Conservation (phyloP, 1,284 basidiomycete genomes). For the Ganoderma leucocontextum region DNA sequence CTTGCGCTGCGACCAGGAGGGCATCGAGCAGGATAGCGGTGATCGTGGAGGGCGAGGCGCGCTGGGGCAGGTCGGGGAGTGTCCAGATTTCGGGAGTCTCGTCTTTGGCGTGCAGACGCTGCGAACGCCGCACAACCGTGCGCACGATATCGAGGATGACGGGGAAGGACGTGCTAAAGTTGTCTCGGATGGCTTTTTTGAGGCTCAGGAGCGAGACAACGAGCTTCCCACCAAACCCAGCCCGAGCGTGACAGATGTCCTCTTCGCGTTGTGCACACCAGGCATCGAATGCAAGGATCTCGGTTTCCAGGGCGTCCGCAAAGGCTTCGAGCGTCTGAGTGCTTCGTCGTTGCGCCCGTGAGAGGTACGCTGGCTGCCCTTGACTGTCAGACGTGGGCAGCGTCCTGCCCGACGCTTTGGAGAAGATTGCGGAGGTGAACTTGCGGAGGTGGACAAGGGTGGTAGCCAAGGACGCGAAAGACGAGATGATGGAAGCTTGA, state of each 20-base stretch:
- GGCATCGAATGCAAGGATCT: constrained; percentile 63
- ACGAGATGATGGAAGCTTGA: constrained; percentile 67
- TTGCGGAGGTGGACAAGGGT: constrained; percentile 66
- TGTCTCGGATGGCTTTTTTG: constrained; percentile 63
- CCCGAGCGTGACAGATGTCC: constrained; percentile 62
- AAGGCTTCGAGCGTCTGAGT: constrained; percentile 83
- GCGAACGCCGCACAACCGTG: constrained; percentile 38
- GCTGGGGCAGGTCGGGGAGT: constrained; percentile 49
- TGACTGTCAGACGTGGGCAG: constrained; percentile 9
- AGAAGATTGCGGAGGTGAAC: constrained; percentile 59
- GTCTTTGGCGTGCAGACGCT: constrained; percentile 40
- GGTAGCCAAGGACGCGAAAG: constrained; percentile 64
- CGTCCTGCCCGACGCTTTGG: constrained; percentile 35
- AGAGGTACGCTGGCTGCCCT: constrained; percentile 26
- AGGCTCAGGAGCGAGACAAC: constrained; percentile 75
- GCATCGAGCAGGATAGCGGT: constrained; percentile 70
- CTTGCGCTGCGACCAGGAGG: constrained; percentile 62
- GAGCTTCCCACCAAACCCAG: constrained; percentile 50
- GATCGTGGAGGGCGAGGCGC: constrained; percentile 55
- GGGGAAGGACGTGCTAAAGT: constrained; percentile 64
- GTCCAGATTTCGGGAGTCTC: constrained; percentile 48
- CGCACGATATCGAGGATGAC: constrained; percentile 57
- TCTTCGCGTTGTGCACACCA: constrained; percentile 81
- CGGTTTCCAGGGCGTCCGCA: constrained; percentile 72
- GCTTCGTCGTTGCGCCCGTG: constrained; percentile 29